Base-by-base conservation (phyloP, 1,284 basidiomycete genomes). In the Cutaneotrichosporon cutaneum region DNA sequence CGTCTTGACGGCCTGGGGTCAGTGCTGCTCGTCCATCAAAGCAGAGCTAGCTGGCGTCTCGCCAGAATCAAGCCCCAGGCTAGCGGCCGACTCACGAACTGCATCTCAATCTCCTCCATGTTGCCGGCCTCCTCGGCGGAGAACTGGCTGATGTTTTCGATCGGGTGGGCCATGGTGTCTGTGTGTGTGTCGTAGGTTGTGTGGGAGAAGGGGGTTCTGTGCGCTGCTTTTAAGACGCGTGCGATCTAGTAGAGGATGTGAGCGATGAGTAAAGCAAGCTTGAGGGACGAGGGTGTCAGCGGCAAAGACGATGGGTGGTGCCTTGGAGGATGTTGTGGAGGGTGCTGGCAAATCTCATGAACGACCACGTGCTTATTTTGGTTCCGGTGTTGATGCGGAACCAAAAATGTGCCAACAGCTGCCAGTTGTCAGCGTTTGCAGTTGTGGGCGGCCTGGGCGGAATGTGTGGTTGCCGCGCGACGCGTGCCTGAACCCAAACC, bases 81-180 rank as follows among this genome's bases (percentile, higher is more conserved):
- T n/a, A n/a, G n/a, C n/a, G n/a, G n/a, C n/a, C n/a, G n/a, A n/a
- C 51, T 21, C 42, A 61, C 50, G 75, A 95, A 96, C 78, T 97
- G 94, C 85, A 94, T 94, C 82, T 99, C 95, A 70, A 99, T 95
- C 89, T 94, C 93, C 66, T 87, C 82, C 71, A 89, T 82, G 82
- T 97, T 97, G 78, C 92, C 90, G 13, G 93, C 90, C 63, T 85
- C 88, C 71, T 92, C 85, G 45, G 92, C 85, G 81, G 94, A 90
- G 75, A 95, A 94, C 30, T 59, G 24, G 65, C 62, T 60, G 36
- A 64, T 33, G 62, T 66, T 61, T 54, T 59, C 58, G 59, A 60
- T 54, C 3, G 53, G 53, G 27, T 58, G 55, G 13, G 61, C 42
- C 61, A 63, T 66, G 33, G 45, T 57, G 57, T 33, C 21, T 21